Conservation (phyloP, 1,284 basidiomycete genomes). For the Serendipita sp. region DNA sequence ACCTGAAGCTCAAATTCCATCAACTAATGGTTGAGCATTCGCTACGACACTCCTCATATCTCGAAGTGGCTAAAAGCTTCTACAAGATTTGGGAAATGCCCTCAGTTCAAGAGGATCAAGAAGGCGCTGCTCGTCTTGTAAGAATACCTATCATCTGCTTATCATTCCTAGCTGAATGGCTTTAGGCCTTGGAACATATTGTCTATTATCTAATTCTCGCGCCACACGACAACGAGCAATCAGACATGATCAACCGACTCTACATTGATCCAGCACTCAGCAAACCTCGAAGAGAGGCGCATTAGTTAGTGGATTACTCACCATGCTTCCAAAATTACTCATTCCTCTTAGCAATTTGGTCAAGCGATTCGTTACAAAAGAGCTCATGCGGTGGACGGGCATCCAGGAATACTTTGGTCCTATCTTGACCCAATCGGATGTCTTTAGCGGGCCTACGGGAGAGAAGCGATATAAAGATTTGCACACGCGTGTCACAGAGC, state of each 20-base stretch:
- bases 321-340: slow-evolving; percentile 9
- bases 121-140: slow-evolving; percentile 60
- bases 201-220: slow-evolving; percentile 90
- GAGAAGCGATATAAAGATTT: slow-evolving; percentile 89
- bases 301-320: slow-evolving; percentile 49
- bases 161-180: slow-evolving; percentile 10
- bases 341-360: slow-evolving; percentile 59
- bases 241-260: slow-evolving; percentile 86
- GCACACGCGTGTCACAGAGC: slow-evolving; percentile 92
- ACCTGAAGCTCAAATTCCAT: slow-evolving; percentile 91
- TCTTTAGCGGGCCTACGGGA: slow-evolving; percentile 48
- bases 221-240: slow-evolving; percentile 93
- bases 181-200: slow-evolving; percentile 79
- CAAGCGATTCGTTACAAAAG: slow-evolving; percentile 91
- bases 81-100: slow-evolving; percentile 95
- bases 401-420: slow-evolving; percentile 83
- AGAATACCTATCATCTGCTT: slow-evolving; percentile 19
- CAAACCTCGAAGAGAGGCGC: slow-evolving; percentile 57
- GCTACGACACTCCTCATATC: slow-evolving; percentile 69
- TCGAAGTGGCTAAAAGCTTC: slow-evolving; percentile 92
- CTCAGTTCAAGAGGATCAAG: slow-evolving; percentile 69
- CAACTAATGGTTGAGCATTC: slow-evolving; percentile 93
- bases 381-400: slow-evolving; percentile 98
- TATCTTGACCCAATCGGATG: slow-evolving; percentile 63
- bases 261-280: slow-evolving; percentile 61